phyloP scores from a whole-genome alignment of 176 grass and related monocot species.

The Carex scoparia region DNA sequence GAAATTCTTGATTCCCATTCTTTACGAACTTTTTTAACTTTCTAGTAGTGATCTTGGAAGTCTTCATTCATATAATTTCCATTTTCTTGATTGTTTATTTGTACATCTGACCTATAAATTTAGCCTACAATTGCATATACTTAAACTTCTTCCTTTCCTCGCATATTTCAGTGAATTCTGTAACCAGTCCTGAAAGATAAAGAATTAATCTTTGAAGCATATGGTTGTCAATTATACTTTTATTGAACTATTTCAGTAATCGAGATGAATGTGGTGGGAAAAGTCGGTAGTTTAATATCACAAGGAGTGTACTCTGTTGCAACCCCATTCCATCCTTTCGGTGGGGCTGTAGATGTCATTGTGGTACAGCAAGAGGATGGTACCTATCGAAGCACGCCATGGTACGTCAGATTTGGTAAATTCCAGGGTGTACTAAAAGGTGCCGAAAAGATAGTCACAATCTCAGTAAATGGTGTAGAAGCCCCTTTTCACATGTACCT shows the following conservation, averaged over 20 bases:
- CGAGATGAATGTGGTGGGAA: conserved; percentile 85
- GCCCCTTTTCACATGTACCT: conserved; percentile 88
- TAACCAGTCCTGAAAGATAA: not conserved
- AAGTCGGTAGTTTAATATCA: conserved; percentile 80
- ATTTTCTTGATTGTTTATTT: not conserved
- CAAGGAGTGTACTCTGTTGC: conserved; percentile 95
- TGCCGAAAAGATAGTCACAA: conserved; percentile 83
- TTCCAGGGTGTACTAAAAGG: conserved; percentile 97
- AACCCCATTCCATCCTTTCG: conserved; percentile 93
- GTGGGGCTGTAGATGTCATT: conserved; percentile 89
- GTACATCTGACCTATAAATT: conserved; percentile 3
- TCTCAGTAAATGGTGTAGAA: conserved; percentile 80
- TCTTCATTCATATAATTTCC: not conserved
- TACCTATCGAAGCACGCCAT: conserved; percentile 90
- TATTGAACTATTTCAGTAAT: not conserved
- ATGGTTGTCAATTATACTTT: not conserved
- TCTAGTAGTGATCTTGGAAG: not conserved
- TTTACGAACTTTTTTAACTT: not conserved
- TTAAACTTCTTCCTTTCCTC: not conserved
- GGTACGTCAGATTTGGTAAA: conserved; percentile 99
- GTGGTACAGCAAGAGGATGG: conserved; percentile 91
- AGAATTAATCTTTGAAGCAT: not conserved
- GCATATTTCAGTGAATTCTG: not conserved
- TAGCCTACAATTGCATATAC: not conserved
- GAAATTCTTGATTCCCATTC: not conserved